Percentiles rank a stretch among this genome's conserved stretches.
Evolutionary conservation across 2,329 filamentous ascomycete species (phyloP).

Genomic region (Waltergamsia citrina): DNA sequence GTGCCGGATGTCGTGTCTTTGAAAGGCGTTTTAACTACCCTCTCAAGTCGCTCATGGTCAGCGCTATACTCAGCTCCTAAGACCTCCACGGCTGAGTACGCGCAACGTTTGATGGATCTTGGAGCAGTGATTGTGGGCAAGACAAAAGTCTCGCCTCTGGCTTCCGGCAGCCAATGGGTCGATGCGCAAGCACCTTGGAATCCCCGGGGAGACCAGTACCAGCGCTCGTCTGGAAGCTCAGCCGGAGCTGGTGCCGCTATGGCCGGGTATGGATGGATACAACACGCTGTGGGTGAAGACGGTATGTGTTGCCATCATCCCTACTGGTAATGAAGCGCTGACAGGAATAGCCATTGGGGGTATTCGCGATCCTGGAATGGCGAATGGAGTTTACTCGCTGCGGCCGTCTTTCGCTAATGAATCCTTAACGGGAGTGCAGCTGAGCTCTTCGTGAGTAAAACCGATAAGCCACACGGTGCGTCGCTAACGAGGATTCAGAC

Average conservation of each 20-base stretch:
- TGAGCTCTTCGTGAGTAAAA: constrained; percentile 11
- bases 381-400: constrained; percentile 20
- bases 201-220: constrained; percentile 37
- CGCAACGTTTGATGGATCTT: constrained; percentile 46
- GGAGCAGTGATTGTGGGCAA: constrained; percentile 49
- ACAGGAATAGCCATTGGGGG: constrained; percentile 12
- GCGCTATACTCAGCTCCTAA: constrained; percentile 35
- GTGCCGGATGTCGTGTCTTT: constrained; percentile 23
- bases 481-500: constrained; percentile 3
- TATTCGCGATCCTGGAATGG: constrained; percentile 9
- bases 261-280: constrained; percentile 31
- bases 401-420: constrained; percentile 9
- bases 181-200: constrained; percentile 31
- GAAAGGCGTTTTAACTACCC: constrained; percentile 41
- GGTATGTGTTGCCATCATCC: constrained; percentile 20
- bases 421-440: constrained; percentile 7
- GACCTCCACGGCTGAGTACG: constrained; percentile 34
- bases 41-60: constrained; percentile 50
- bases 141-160: constrained; percentile 40
- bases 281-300: constrained; percentile 23
- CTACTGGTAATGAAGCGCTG: constrained; percentile 5
- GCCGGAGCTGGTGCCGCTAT: constrained; percentile 27
- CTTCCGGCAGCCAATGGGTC: constrained; percentile 29
- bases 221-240: constrained; percentile 20
- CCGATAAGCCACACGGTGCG: neutral